Conservation (phyloP, 352 stramenopile species). For the Pythium sukuiense region DNA sequence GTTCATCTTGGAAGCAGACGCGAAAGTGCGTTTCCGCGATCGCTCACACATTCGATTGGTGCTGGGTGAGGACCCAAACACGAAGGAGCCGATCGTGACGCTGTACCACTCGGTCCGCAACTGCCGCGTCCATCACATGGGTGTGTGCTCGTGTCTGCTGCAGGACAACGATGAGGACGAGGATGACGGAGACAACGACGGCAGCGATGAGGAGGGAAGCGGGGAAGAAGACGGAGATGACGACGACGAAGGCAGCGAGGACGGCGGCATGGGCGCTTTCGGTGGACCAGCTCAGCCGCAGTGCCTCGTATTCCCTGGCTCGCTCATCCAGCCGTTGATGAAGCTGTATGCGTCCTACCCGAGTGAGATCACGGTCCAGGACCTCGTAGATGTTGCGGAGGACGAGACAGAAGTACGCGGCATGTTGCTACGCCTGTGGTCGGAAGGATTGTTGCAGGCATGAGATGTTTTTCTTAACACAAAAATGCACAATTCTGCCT, state of each 20-base stretch:
- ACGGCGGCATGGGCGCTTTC: conserved; percentile 33
- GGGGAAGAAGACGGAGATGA: conserved; percentile 33
- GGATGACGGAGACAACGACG: conserved; percentile 34
- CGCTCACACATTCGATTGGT: conserved; percentile 68
- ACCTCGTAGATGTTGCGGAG: conserved; percentile 39
- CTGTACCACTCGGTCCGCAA: conserved; percentile 78
- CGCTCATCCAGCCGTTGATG: conserved; percentile 57
- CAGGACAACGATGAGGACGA: conserved; percentile 33
- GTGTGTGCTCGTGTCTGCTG: conserved; percentile 59
- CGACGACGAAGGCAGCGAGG: conserved; percentile 28
- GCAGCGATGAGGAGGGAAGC: conserved; percentile 26
- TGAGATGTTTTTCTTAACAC: conserved; percentile 20
- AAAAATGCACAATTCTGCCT: conserved; percentile 42
- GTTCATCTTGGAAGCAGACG: conserved; percentile 50
- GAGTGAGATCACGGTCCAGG: conserved; percentile 30
- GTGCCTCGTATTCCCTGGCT: conserved; percentile 65
- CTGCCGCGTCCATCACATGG: conserved; percentile 85
- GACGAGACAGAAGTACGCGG: conserved; percentile 70
- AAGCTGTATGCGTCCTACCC: conserved; percentile 69
- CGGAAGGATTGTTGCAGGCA: conserved; percentile 58
- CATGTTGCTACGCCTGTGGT: conserved; percentile 83
- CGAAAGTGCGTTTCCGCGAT: conserved; percentile 61
- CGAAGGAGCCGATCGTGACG: conserved; percentile 58
- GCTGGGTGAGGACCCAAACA: conserved; percentile 54
- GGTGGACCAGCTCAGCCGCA: conserved; percentile 44